Evolutionary conservation across 441 rosid genomes (phyloP), one percentile per base, ranked within the genome.

Genomic region (Brassica balearica): DNA sequence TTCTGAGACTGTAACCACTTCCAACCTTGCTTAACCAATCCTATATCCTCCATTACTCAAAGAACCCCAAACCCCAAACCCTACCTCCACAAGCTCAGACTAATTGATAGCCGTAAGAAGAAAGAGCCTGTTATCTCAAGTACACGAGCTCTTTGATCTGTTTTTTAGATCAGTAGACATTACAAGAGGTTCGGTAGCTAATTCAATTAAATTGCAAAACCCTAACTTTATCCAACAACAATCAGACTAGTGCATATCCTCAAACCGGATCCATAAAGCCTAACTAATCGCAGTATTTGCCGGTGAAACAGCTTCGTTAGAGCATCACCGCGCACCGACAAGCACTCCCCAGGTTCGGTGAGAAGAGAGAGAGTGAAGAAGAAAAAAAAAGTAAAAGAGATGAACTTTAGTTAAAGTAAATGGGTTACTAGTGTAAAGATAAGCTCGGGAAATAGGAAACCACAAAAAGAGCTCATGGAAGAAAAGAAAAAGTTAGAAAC

Each of bases 1-100:
- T 92, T 92, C 88, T 87, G 98, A 8, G 92, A 84, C 72, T 87
- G 89, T 60, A 94, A 76, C 98, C 99, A 96, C 65, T 85, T 85
- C 97, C 89, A 90, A 0, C 90, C 96, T 78, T 90, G 98, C 84
- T 87, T 87, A 67, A 89, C 90, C 72, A 96, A 82, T 69, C 97
- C 93, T 77, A 96, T 90, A 73, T 96, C 99, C 84, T 90, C 97
- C 98, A 96, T 96, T 61, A 69, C 72, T 80, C 22, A 58, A 64
- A 58, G 1, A 17, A 4, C 5, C 51, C 1, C 8, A 1, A 32
- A 43, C 46, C 71, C 78, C 11, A 72, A 22, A 51, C 17, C 6
- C 65, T 62, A 15, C 27, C 51, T 59, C 65, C 58, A 23, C 19
- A 55, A 55, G 19, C 61, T 68, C 74, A 62, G 66, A 36, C 2